Conservation (phyloP, 306 rosid genomes). For the Cicer arietinum region DNA sequence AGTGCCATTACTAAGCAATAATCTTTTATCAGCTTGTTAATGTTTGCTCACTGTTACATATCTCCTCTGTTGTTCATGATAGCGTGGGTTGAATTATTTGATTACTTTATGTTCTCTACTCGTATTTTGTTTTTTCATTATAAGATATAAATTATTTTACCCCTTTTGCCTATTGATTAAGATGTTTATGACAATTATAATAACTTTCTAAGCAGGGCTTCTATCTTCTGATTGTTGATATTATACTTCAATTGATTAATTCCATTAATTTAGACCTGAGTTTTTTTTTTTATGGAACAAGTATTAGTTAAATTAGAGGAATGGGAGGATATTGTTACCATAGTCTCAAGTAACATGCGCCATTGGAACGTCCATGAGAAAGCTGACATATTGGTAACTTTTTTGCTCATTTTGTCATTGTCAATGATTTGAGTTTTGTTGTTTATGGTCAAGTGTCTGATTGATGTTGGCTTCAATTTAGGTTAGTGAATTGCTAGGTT, state of each 20-base stretch:
- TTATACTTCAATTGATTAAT: background rate
- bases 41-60: slow-evolving; percentile 7
- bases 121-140: background rate
- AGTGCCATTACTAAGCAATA: background rate
- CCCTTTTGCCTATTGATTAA: background rate
- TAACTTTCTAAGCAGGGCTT: background rate
- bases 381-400: slow-evolving; percentile 88
- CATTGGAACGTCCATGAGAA: slow-evolving; percentile 85
- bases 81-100: background rate
- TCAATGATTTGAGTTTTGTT: slow-evolving; percentile 9
- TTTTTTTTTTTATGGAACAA: slow-evolving; percentile 53
- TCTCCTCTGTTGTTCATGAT: background rate
- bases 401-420: background rate
- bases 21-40: background rate
- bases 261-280: slow-evolving; percentile 1
- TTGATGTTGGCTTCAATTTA: slow-evolving; percentile 44
- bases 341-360: slow-evolving; percentile 91
- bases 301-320: slow-evolving; percentile 86
- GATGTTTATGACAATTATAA: background rate
- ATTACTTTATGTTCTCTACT: background rate
- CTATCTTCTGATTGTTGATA: slow-evolving; percentile 23
- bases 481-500: slow-evolving; percentile 97
- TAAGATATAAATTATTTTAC: background rate
- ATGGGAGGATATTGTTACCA: slow-evolving; percentile 80
- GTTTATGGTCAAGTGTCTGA: slow-evolving; percentile 17